phyloP scores from a whole-genome alignment of 352 stramenopile species.

The Phytophthora macrochlamydospora region DNA sequence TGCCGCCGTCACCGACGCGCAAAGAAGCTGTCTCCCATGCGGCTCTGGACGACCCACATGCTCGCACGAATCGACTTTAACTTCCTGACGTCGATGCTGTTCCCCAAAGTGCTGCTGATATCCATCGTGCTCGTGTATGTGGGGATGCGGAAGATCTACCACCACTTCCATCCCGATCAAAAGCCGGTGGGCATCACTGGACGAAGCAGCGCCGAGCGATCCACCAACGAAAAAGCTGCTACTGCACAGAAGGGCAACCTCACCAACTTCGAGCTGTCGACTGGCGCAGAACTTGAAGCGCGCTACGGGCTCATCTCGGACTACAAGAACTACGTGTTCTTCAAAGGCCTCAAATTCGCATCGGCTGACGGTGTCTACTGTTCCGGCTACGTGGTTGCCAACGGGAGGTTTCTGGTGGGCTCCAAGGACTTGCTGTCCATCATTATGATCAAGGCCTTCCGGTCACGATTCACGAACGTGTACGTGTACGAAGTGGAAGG shows the following conservation, averaged over 20 bases:
- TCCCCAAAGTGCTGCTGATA: conserved; percentile 21
- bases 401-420: conserved; percentile 39
- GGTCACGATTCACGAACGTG: conserved; percentile 42
- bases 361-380: conserved; percentile 46
- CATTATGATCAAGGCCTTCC: conserved; percentile 43
- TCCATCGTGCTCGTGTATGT: conserved; percentile 19
- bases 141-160: conserved; percentile 22
- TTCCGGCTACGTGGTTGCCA: conserved; percentile 44
- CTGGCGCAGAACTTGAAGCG: conserved; percentile 26
- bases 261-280: conserved; percentile 36
- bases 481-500: conserved; percentile 39
- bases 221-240: conserved; percentile 22
- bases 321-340: conserved; percentile 42
- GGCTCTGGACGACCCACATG: conserved; percentile 28
- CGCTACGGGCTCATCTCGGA: conserved; percentile 34
- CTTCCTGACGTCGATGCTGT: conserved; percentile 19
- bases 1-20: conserved; percentile 17
- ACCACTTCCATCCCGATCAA: conserved; percentile 20
- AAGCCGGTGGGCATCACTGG: conserved; percentile 4
- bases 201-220: conserved; percentile 18
- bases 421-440: conserved; percentile 39
- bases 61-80: conserved; percentile 25
- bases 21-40: conserved; percentile 20
- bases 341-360: conserved; percentile 44
- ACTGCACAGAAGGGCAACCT: conserved; percentile 27